Percentiles rank a stretch among this genome's conserved stretches.
phyloP scores from a whole-genome alignment of 2,329 filamentous ascomycete genomes.

The Verticillium dahliae region DNA sequence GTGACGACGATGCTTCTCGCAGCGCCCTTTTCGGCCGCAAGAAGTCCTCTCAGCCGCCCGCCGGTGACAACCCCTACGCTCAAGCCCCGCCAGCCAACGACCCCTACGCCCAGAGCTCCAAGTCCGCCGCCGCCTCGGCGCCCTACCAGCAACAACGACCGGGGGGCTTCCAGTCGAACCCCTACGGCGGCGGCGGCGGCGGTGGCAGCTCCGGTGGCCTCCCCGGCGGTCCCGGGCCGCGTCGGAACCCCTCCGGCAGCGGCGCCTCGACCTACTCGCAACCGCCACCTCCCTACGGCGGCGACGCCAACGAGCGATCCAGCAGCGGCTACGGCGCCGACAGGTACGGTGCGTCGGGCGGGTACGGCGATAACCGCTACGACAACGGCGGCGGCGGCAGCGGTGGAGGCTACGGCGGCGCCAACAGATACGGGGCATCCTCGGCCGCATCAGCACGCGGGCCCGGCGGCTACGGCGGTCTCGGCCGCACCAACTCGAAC shows the following conservation, averaged over 20 bases:
- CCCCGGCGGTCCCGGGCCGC: constrained; percentile 27
- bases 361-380: constrained; percentile 49
- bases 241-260: constrained; percentile 16
- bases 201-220: constrained; percentile 15
- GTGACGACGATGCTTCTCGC: constrained; percentile 41
- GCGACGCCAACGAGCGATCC: neutral
- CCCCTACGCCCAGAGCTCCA: constrained; percentile 44
- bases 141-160: constrained; percentile 30
- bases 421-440: constrained; percentile 20
- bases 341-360: constrained; percentile 42
- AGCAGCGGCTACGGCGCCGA: constrained; percentile 45
- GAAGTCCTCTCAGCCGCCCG: constrained; percentile 38
- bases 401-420: constrained; percentile 18
- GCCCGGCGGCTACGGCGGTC: constrained; percentile 54
- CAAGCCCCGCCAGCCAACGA: constrained; percentile 39
- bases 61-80: constrained; percentile 52
- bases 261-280: constrained; percentile 16
- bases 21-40: constrained; percentile 48
- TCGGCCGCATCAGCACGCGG: constrained; percentile 27
- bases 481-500: constrained; percentile 39
- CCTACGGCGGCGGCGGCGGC: constrained; percentile 21
- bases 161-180: constrained; percentile 13
- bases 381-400: constrained; percentile 31
- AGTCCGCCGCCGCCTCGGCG: constrained; percentile 34
- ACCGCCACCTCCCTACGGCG: constrained; percentile 29